These are phyloP conservation scores for Magnaporthales sp. DNA, from an alignment of 2,329 filamentous ascomycete species.

Conservation along the genomic window DNA sequence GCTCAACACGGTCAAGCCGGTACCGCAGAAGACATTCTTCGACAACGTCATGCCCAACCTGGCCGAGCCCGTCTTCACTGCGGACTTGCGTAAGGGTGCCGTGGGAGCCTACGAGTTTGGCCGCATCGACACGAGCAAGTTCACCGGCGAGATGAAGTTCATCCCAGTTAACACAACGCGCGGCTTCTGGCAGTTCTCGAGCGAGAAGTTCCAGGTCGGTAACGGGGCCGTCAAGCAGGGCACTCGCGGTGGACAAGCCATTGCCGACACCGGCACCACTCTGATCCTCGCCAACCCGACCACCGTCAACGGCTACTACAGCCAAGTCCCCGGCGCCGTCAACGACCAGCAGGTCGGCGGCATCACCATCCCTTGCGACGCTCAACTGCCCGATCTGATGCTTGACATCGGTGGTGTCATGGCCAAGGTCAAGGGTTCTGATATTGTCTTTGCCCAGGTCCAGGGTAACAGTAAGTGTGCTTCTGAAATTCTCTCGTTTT, in stretches of 20 bases:
- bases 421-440: constrained; percentile 44
- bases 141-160: constrained; percentile 53
- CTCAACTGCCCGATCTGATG: constrained; percentile 35
- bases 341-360: constrained; percentile 31
- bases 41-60: constrained; percentile 57
- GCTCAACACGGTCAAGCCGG: constrained; percentile 56
- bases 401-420: constrained; percentile 48
- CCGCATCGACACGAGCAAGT: constrained; percentile 54
- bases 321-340: constrained; percentile 32
- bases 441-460: constrained; percentile 44
- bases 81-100: constrained; percentile 51
- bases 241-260: constrained; percentile 32
- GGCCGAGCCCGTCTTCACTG: constrained; percentile 60
- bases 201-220: constrained; percentile 46
- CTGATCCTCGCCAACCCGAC: constrained; percentile 49
- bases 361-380: constrained; percentile 36
- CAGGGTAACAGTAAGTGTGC: constrained; percentile 43
- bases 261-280: constrained; percentile 54
- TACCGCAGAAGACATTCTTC: constrained; percentile 63
- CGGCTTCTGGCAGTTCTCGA: constrained; percentile 64
- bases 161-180: constrained; percentile 49
- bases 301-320: constrained; percentile 41
- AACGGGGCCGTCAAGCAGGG: constrained; percentile 25
- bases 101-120: constrained; percentile 68
- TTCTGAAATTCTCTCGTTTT: not conserved